Evolutionary conservation across 1,284 basidiomycete genomes (phyloP).

Genomic region (Sparassis latifolia): DNA sequence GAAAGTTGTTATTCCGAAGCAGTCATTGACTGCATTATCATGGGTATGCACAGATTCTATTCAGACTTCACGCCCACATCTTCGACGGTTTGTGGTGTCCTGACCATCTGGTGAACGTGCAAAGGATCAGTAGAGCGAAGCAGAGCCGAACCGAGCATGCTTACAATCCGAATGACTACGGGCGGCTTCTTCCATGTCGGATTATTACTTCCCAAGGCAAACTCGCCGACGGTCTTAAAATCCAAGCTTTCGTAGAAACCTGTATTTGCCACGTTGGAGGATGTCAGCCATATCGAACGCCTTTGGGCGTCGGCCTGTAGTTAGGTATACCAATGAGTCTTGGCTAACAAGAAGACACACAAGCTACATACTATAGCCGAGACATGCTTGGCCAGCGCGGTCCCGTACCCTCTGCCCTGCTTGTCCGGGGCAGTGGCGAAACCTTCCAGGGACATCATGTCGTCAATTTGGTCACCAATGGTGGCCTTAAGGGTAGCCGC

Average conservation of each 20-base stretch:
- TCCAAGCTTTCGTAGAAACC: not conserved
- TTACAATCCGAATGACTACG: not conserved
- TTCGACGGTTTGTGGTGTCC: not conserved
- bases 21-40: too few relatives aligned
- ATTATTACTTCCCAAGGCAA: not conserved
- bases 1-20: too few relatives aligned
- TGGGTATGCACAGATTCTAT: too few relatives aligned
- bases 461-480: not conserved
- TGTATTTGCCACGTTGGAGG: slow-evolving; percentile 1
- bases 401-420: not conserved
- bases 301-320: not conserved
- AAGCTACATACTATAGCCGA: not conserved
- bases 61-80: too few relatives aligned
- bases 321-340: not conserved
- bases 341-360: not conserved
- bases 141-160: not conserved
- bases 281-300: not conserved
- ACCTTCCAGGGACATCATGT: not conserved
- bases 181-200: not conserved
- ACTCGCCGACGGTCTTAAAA: not conserved
- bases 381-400: not conserved
- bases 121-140: not conserved
- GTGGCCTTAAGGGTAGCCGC: not conserved
- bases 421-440: not conserved
- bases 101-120: not conserved